phyloP scores from a whole-genome alignment of 2,329 filamentous ascomycete genomes.

The Apiospora saccharicola region DNA sequence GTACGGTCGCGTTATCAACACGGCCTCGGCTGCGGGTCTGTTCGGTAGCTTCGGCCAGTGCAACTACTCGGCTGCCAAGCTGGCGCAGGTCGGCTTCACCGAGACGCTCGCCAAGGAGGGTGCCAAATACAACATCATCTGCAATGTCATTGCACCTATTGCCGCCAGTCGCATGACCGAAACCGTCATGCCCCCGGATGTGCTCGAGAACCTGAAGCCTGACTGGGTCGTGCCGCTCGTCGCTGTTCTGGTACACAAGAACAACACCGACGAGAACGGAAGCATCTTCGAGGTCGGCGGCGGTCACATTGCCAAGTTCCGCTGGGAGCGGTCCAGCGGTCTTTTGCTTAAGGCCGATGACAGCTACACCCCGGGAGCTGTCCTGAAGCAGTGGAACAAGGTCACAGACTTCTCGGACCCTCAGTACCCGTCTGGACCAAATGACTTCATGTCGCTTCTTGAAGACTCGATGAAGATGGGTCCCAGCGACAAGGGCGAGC shows the following conservation, averaged over 20 bases:
- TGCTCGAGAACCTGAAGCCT: slow-evolving; percentile 84
- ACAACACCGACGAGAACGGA: slow-evolving; percentile 82
- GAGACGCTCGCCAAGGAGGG: slow-evolving; percentile 98
- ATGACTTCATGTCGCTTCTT: slow-evolving; percentile 86
- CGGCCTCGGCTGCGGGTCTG: slow-evolving; percentile 91
- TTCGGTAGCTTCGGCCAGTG: slow-evolving; percentile 96
- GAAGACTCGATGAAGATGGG: slow-evolving; percentile 83
- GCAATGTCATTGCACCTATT: slow-evolving; percentile 94
- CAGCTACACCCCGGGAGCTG: slow-evolving; percentile 84
- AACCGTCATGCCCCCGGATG: slow-evolving; percentile 94
- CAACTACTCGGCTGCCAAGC: slow-evolving; percentile 98
- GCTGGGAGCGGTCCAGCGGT: slow-evolving; percentile 93
- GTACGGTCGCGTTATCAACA: slow-evolving; percentile 96
- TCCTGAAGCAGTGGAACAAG: slow-evolving; percentile 89
- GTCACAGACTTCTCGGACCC: slow-evolving; percentile 86
- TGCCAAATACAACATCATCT: slow-evolving; percentile 95
- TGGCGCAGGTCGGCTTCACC: slow-evolving; percentile 94
- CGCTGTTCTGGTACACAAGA: slow-evolving; percentile 85
- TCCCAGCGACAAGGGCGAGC: slow-evolving; percentile 74
- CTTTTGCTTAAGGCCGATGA: slow-evolving; percentile 89
- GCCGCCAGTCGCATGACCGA: slow-evolving; percentile 95
- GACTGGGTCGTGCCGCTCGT: slow-evolving; percentile 96
- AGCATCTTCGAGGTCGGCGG: slow-evolving; percentile 93
- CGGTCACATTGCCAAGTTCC: slow-evolving; percentile 89
- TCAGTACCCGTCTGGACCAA: slow-evolving; percentile 82